A percentile compares a stretch with the other conserved stretches of the same genome.
Evolutionary conservation across 148 eudicot genomes (phyloP).

Genomic region (Vaccinium myrtillus): DNA sequence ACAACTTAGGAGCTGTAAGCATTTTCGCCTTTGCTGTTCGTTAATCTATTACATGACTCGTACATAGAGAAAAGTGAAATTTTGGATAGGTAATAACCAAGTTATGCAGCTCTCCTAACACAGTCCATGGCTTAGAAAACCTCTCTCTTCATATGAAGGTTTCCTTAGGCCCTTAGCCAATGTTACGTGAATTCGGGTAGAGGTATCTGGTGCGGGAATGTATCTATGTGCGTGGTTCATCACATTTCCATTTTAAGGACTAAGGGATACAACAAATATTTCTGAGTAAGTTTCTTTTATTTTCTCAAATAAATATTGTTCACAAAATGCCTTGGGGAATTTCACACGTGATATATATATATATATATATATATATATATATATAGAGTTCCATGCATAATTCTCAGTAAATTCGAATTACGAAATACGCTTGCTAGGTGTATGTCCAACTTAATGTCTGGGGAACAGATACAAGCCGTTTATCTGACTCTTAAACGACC

Average conservation of each 20-base stretch:
- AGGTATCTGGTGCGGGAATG: neutral
- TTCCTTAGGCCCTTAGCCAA: neutral
- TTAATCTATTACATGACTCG: neutral
- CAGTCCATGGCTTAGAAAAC: neutral
- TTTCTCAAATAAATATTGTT: neutral
- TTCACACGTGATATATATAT: neutral
- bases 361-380: too few relatives aligned
- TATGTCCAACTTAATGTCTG: neutral
- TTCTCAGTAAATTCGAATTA: neutral
- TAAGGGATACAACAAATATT: neutral
- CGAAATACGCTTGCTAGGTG: neutral
- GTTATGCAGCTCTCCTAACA: neutral
- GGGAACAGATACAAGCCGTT: neutral
- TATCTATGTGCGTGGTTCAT: neutral
- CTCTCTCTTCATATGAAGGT: neutral
- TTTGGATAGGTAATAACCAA: neutral
- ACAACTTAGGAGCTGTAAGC: neutral
- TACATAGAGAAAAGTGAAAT: neutral
- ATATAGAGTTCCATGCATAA: neutral
- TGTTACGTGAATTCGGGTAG: neutral
- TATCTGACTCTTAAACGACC: neutral
- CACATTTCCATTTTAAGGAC: neutral
- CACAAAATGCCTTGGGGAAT: neutral
- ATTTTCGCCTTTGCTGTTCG: neutral
- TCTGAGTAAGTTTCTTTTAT: neutral